Evolutionary conservation across 2,329 filamentous ascomycete genomes (phyloP).

Genomic region (Botrytis fragariae): DNA sequence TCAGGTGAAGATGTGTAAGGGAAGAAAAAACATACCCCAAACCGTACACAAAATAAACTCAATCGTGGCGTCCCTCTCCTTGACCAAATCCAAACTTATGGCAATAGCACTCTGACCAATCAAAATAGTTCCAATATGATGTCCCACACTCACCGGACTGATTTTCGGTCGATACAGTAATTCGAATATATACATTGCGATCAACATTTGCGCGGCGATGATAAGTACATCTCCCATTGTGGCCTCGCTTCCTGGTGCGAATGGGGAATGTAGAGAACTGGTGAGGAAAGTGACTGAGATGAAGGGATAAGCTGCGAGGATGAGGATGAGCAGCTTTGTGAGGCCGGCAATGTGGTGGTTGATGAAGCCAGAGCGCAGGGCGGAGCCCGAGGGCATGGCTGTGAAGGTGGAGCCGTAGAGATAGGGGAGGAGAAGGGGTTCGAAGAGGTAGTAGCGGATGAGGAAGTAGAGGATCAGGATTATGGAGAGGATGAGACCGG

Average conservation of each 20-base stretch:
- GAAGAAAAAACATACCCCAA: slow-evolving; percentile 31
- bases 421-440: slow-evolving; percentile 40
- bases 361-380: slow-evolving; percentile 43
- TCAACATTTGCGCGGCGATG: slow-evolving; percentile 43
- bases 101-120: slow-evolving; percentile 45
- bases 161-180: slow-evolving; percentile 44
- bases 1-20: neutral
- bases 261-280: slow-evolving; percentile 38
- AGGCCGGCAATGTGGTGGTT: slow-evolving; percentile 47
- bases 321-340: slow-evolving; percentile 43
- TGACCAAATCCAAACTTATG: slow-evolving; percentile 36
- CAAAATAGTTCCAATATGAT: slow-evolving; percentile 41
- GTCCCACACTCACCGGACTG: slow-evolving; percentile 43
- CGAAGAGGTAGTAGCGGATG: slow-evolving; percentile 41
- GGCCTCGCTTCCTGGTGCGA: slow-evolving; percentile 35
- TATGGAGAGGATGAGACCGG: slow-evolving; percentile 34
- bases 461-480: slow-evolving; percentile 35
- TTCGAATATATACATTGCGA: slow-evolving; percentile 48
- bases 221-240: slow-evolving; percentile 44
- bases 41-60: slow-evolving; percentile 36
- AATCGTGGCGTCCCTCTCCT: slow-evolving; percentile 35
- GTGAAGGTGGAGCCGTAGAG: slow-evolving; percentile 41
- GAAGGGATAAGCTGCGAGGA: slow-evolving; percentile 44
- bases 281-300: slow-evolving; percentile 41
- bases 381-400: slow-evolving; percentile 36